A percentile compares a stretch with the other conserved stretches of the same genome.
Conservation (phyloP, 2,329 filamentous ascomycete genomes). For the Penicillium fuscoglaucum region DNA sequence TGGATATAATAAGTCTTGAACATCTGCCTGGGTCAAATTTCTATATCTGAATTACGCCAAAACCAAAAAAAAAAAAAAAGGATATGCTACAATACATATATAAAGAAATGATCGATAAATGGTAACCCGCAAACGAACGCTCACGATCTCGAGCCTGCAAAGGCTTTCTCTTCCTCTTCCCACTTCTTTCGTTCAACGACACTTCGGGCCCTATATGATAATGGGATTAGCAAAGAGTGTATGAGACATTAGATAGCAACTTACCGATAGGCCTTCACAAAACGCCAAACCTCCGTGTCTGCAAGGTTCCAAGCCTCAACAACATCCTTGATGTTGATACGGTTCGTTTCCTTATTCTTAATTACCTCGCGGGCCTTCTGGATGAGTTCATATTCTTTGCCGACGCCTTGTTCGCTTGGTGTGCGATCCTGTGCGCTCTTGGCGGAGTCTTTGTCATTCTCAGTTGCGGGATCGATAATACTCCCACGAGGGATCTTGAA, state of each 20-base stretch:
- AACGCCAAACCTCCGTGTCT: constrained; percentile 65
- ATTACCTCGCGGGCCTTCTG: constrained; percentile 52
- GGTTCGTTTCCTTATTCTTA: constrained; percentile 39
- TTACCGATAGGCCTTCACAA: constrained; percentile 58
- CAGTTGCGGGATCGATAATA: constrained; percentile 40
- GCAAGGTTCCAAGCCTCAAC: constrained; percentile 59
- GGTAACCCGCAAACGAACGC: neutral
- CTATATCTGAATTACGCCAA: constrained; percentile 16
- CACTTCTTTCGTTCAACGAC: constrained; percentile 59
- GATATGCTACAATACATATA: constrained; percentile 15
- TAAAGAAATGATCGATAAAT: constrained; percentile 9
- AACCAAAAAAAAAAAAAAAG: neutral
- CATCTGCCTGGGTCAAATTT: neutral
- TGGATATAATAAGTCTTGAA: neutral
- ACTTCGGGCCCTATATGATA: constrained; percentile 49
- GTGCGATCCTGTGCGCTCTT: constrained; percentile 39
- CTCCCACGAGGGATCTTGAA: constrained; percentile 68
- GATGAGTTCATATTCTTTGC: constrained; percentile 49
- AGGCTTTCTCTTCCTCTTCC: constrained; percentile 61
- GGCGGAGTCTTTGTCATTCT: constrained; percentile 30
- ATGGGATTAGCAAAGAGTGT: constrained; percentile 7
- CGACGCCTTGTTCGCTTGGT: constrained; percentile 40
- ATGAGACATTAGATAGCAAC: constrained; percentile 16
- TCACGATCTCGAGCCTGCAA: constrained; percentile 48
- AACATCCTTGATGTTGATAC: constrained; percentile 45